Conservation (phyloP, 768 basidiomycete genomes). For the Mycena galopus region DNA sequence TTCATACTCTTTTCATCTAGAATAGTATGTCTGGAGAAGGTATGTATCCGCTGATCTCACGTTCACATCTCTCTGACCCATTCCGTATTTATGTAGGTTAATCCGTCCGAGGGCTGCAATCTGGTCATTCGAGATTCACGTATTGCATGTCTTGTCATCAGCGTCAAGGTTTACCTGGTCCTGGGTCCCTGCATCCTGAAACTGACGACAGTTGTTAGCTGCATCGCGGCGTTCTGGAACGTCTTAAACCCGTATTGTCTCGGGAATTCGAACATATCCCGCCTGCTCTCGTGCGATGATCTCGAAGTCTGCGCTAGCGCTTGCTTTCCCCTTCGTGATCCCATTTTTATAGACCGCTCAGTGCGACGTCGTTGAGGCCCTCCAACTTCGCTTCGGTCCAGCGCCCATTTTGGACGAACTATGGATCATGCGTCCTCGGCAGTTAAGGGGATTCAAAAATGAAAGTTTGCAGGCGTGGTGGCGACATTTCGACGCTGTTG, state of each 20-base stretch:
- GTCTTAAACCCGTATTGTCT: conserved; percentile 65
- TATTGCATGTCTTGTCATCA: conserved; percentile 68
- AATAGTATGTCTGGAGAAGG: neutral
- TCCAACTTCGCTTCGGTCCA: conserved; percentile 63
- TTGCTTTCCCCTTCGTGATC: conserved; percentile 7
- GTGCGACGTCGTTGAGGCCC: conserved; percentile 63
- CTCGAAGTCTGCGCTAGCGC: conserved; percentile 63
- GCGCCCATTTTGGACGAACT: conserved; percentile 70
- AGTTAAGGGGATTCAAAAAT: conserved; percentile 55
- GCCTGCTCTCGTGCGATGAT: conserved; percentile 57
- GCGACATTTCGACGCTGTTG: conserved; percentile 57
- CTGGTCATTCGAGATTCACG: conserved; percentile 70
- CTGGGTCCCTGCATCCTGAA: neutral
- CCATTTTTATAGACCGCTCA: conserved; percentile 61
- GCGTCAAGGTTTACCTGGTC: conserved; percentile 64
- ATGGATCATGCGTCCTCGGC: conserved; percentile 66
- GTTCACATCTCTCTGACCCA: too few species aligned
- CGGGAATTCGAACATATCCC: conserved; percentile 64
- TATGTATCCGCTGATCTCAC: too few species aligned
- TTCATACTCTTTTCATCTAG: too few species aligned
- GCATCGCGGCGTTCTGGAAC: conserved; percentile 73
- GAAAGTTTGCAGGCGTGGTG: conserved; percentile 65
- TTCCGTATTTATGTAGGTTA: too few species aligned
- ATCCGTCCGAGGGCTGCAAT: conserved; percentile 43
- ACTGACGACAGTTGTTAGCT: conserved; percentile 53